Conservation (phyloP, 2,329 filamentous ascomycete genomes). For the Nemania sp. region DNA sequence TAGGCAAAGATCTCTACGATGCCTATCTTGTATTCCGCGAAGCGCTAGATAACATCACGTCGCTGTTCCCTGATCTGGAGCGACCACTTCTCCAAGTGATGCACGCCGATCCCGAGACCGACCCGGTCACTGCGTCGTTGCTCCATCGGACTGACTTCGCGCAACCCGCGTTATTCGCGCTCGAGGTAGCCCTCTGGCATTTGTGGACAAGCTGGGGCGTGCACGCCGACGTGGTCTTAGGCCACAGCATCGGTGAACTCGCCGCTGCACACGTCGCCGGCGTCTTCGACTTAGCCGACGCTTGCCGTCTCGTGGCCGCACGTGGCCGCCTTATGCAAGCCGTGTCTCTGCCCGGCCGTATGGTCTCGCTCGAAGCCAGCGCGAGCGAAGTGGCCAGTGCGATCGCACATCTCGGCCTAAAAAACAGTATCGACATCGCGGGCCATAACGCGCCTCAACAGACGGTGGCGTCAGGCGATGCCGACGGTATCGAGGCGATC, state of each 20-base stretch:
- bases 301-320: constrained; percentile 39
- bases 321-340: constrained; percentile 40
- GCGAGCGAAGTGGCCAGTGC: constrained; percentile 28
- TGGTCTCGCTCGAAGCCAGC: constrained; percentile 37
- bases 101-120: constrained; percentile 36
- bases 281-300: constrained; percentile 38
- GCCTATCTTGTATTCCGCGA: constrained; percentile 35
- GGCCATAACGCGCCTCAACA: constrained; percentile 33
- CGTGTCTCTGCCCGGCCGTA: constrained; percentile 26
- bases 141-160: constrained; percentile 39
- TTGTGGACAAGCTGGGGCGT: constrained; percentile 41
- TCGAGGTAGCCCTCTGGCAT: constrained; percentile 40
- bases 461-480: constrained; percentile 37
- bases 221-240: constrained; percentile 35
- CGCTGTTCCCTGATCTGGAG: constrained; percentile 32
- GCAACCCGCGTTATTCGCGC: constrained; percentile 41
- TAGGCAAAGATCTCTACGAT: constrained; percentile 39
- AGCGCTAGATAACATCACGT: constrained; percentile 30
- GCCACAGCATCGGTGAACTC: constrained; percentile 39
- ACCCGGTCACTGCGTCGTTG: constrained; percentile 26
- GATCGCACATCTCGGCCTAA: constrained; percentile 26
- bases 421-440: constrained; percentile 30
- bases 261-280: constrained; percentile 40
- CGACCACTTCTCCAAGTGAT: constrained; percentile 35
- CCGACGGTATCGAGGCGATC: constrained; percentile 26